These are phyloP conservation scores for Goffeauzyma gilvescens DNA, from an alignment of 768 basidiomycete genomes.

Conservation along the genomic window DNA sequence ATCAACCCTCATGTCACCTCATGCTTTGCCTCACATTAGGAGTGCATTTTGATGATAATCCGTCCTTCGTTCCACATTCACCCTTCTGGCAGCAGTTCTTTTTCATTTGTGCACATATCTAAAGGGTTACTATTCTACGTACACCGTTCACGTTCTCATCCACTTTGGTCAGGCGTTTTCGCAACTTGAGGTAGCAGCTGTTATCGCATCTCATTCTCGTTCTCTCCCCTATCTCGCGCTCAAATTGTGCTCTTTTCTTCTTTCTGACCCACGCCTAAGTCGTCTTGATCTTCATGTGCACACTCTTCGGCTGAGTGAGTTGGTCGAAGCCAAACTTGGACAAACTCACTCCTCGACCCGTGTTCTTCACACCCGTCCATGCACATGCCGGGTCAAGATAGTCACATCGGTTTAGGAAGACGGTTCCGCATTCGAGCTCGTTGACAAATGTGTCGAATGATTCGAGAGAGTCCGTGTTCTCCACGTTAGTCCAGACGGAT, in stretches of 20 bases:
- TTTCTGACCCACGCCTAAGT: not conserved
- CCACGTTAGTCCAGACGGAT: conserved; percentile 73
- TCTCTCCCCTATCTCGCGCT: no score
- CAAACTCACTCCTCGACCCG: conserved; percentile 74
- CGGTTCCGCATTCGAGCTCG: conserved; percentile 69
- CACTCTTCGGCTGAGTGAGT: conserved; percentile 27
- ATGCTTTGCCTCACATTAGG: no score
- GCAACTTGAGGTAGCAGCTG: no score
- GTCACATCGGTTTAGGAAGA: conserved; percentile 80
- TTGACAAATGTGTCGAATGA: conserved; percentile 53
- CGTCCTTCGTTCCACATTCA: no score
- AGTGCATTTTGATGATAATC: no score
- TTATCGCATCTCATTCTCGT: no score
- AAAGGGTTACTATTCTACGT: no score
- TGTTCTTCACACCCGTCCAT: conserved; percentile 89
- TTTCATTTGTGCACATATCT: no score
- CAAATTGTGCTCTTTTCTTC: not conserved
- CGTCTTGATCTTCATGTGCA: conserved; percentile 27
- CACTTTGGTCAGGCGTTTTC: no score
- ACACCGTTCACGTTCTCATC: no score
- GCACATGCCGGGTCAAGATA: conserved; percentile 77
- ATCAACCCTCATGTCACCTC: no score
- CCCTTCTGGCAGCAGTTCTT: no score
- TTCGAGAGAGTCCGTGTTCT: conserved; percentile 43
- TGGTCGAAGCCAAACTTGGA: conserved; percentile 49